Percentiles rank a stretch among this genome's conserved stretches.
Conservation (phyloP, 164 flowering plant genomes). For the Sedum album region DNA sequence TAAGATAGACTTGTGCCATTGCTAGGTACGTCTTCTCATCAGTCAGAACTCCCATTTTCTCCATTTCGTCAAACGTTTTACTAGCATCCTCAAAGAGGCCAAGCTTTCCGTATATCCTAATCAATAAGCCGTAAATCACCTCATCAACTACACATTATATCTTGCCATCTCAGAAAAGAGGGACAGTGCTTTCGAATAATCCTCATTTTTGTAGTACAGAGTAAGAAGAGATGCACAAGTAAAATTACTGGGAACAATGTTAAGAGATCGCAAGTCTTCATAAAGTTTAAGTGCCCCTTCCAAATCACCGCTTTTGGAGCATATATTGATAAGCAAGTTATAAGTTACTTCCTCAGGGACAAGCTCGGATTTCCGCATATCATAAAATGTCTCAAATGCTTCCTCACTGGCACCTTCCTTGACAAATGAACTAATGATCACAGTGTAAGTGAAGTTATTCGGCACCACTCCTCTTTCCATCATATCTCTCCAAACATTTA, state of each 20-base stretch:
- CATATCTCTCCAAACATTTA: constrained; percentile 21
- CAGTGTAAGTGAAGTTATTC: constrained; percentile 59
- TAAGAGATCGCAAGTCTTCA: constrained; percentile 62
- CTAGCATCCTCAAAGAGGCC: constrained; percentile 79
- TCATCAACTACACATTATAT: constrained; percentile 59
- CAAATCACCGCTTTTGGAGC: constrained; percentile 32
- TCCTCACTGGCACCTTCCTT: constrained; percentile 51
- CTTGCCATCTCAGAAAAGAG: constrained; percentile 75
- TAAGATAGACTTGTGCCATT: constrained; percentile 84
- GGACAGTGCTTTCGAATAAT: constrained; percentile 72
- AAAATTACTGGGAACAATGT: constrained; percentile 67
- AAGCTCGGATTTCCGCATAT: constrained; percentile 57
- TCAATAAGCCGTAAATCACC: constrained; percentile 82
- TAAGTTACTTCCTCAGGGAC: constrained; percentile 85
- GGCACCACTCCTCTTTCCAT: constrained; percentile 55
- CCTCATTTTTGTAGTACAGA: constrained; percentile 52
- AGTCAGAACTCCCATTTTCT: constrained; percentile 51
- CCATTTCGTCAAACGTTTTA: constrained; percentile 57
- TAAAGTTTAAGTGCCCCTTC: constrained; percentile 54
- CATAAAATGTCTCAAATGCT: constrained; percentile 49
- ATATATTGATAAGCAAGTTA: constrained; percentile 53
- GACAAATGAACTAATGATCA: constrained; percentile 54
- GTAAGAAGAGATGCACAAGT: constrained; percentile 85
- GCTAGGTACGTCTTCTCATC: constrained; percentile 76
- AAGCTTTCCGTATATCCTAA: constrained; percentile 89